These are phyloP conservation scores for Porphyrellus cyaneotinctus DNA, from an alignment of 768 basidiomycete species.

Conservation along the genomic window DNA sequence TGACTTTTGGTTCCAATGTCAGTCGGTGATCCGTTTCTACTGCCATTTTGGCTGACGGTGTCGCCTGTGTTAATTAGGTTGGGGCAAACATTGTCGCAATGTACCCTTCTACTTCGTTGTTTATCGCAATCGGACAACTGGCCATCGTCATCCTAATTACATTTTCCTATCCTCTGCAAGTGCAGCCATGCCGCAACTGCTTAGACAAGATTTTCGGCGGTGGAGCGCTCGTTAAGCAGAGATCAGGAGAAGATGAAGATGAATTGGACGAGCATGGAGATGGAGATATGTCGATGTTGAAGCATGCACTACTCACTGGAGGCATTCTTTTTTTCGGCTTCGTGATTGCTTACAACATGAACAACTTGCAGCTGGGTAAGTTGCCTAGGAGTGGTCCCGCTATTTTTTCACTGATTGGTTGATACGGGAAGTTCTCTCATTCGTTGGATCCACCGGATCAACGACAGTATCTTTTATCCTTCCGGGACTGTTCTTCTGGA, in stretches of 20 bases:
- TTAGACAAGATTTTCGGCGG: conserved; percentile 83
- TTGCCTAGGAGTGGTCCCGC: conserved; percentile 3
- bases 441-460: conserved; percentile 95
- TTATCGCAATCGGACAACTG: conserved; percentile 89
- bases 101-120: conserved; percentile 86
- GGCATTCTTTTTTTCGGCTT: conserved; percentile 65
- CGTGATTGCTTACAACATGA: conserved; percentile 70
- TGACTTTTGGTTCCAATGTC: conserved; percentile 89
- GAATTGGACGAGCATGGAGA: conserved; percentile 53
- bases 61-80: conserved; percentile 49
- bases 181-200: conserved; percentile 89
- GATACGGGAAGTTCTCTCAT: conserved; percentile 70
- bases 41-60: background rate
- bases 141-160: conserved; percentile 89
- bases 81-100: conserved; percentile 92
- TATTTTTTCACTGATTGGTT: conserved; percentile 10
- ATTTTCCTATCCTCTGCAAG: conserved; percentile 92
- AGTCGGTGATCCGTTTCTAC: conserved; percentile 13
- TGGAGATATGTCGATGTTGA: conserved; percentile 60
- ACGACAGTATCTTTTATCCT: conserved; percentile 97
- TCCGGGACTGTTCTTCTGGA: conserved; percentile 91
- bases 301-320: conserved; percentile 67
- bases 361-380: conserved; percentile 74
- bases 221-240: conserved; percentile 34
- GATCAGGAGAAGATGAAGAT: conserved; percentile 44